Evolutionary conservation across 495 filamentous ascomycete genomes (phyloP).

Genomic region (Aspergillus panamensis): DNA sequence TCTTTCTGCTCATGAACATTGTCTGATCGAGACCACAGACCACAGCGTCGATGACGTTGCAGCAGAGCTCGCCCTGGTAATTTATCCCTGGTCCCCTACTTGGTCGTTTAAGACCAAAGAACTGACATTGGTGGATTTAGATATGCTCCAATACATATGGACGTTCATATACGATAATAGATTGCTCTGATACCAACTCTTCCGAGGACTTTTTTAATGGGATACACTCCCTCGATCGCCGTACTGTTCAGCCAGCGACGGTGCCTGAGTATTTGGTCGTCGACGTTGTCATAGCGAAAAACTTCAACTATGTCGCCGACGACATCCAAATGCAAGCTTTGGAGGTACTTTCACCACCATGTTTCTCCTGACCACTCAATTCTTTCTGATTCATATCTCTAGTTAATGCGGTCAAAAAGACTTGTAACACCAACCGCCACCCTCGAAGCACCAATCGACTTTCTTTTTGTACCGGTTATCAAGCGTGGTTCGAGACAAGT

Average conservation of each 20-base stretch:
- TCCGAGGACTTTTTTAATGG: slow-evolving; percentile 74
- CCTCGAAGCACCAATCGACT: slow-evolving; percentile 70
- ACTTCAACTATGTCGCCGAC: slow-evolving; percentile 66
- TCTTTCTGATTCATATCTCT: slow-evolving; percentile 15
- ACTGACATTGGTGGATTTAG: slow-evolving; percentile 32
- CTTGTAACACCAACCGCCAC: slow-evolving; percentile 69
- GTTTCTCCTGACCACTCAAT: too few species aligned
- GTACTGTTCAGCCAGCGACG: slow-evolving; percentile 16
- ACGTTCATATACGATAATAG: slow-evolving; percentile 61
- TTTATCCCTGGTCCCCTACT: slow-evolving; percentile 20
- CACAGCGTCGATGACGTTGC: slow-evolving; percentile 59
- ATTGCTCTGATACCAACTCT: slow-evolving; percentile 67
- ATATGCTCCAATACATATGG: slow-evolving; percentile 68
- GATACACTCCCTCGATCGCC: slow-evolving; percentile 49
- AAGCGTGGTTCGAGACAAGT: slow-evolving; percentile 32
- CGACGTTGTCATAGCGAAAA: slow-evolving; percentile 76
- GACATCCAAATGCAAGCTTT: slow-evolving; percentile 84
- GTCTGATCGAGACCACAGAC: slow-evolving; percentile 72
- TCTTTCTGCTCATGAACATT: slow-evolving; percentile 77
- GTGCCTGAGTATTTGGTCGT: slow-evolving; percentile 47
- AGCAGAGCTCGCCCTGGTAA: slow-evolving; percentile 69
- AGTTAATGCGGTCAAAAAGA: slow-evolving; percentile 77
- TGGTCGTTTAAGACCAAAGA: background rate
- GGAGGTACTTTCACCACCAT: slow-evolving; percentile 47
- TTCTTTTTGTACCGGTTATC: slow-evolving; percentile 75